A percentile compares a stretch with the other conserved stretches of the same genome.
Evolutionary conservation across 139 green algal species (phyloP).

Genomic region (Diplosphaera chodatii): DNA sequence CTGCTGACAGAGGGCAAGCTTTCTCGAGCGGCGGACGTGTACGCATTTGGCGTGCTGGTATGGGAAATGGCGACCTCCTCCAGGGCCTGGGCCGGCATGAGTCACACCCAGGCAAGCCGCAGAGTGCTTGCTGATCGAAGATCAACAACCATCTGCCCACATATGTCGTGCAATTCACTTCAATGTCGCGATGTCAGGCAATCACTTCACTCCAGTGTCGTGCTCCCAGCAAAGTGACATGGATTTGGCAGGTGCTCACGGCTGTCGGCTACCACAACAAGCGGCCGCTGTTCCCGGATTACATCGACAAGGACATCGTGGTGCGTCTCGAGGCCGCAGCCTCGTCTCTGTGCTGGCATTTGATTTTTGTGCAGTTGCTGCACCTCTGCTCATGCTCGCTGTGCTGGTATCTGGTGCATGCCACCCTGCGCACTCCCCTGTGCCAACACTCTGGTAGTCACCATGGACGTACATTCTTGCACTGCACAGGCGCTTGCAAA

Average conservation of each 20-base stretch:
- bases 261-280: not conserved
- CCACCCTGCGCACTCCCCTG: too few relatives aligned
- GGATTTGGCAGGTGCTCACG: not conserved
- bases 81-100: slow-evolving; percentile 38
- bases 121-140: too few relatives aligned
- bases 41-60: slow-evolving; percentile 31
- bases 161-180: too few relatives aligned
- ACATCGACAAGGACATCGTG: not conserved
- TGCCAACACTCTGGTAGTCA: too few relatives aligned
- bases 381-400: too few relatives aligned
- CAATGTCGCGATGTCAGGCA: too few relatives aligned
- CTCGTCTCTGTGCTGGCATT: not conserved
- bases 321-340: not conserved
- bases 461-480: too few relatives aligned
- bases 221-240: too few relatives aligned
- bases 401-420: too few relatives aligned
- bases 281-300: not conserved
- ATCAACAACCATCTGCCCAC: too few relatives aligned
- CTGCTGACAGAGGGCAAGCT: slow-evolving; percentile 39
- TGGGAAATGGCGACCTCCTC: slow-evolving; percentile 52
- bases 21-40: slow-evolving; percentile 25
- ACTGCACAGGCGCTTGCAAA: slow-evolving; percentile 5
- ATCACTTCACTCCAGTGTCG: too few relatives aligned
- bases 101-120: slow-evolving; percentile 35
- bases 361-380: too few relatives aligned